Evolutionary conservation across 768 basidiomycete species (phyloP), one percentile per base, ranked within the genome.

Genomic region (Suillus subalutaceus): DNA sequence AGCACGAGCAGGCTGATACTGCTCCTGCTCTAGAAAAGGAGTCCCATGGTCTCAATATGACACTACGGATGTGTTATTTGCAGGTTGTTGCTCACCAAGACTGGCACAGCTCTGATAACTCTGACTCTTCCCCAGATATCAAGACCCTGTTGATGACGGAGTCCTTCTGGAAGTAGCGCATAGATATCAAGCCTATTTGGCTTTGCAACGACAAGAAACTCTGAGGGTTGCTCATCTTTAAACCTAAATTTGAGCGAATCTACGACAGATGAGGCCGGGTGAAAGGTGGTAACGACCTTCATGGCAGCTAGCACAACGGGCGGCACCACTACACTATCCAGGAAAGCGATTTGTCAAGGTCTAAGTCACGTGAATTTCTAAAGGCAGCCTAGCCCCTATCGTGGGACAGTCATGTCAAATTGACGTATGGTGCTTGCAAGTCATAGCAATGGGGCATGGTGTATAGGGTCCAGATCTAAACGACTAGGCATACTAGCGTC

Each of bases 231-330:
- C 68, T 83, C 78, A 8, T 84, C 75, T 4, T 83, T 77, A n/a
- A 94, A 82, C 6, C 78, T 79, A 75, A 89, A 92, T 81, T 88
- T 92, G 32, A 90, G 72, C 37, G 92, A 93, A 68, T 81, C 82
- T 10, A 88, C 69, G 59, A 93, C 89, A 1, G 93, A 90, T 2
- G 93, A 90, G 2, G 92, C 84, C 5, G 83, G 83, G 74, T 93
- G 91, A 74, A 93, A 92, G 8, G 93, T 94, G 12, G 88, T 85
- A 40, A 93, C 83, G 67, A 93, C 75, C 66, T 82, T 83, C 85
- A 86, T 86, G 41, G 59, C 26, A n/a, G 6, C 20, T 37, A 37
- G 12, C 55, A 37, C 55, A 35, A 32, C 26, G 26, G 26, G 26
- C 26, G 26, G 26, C 26, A 26, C 55, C 55, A 56, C 35, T 56